A percentile compares a stretch with the other conserved stretches of the same genome.
Conservation (phyloP, 495 filamentous ascomycete genomes). For the Hyaloscypha variabilis region DNA sequence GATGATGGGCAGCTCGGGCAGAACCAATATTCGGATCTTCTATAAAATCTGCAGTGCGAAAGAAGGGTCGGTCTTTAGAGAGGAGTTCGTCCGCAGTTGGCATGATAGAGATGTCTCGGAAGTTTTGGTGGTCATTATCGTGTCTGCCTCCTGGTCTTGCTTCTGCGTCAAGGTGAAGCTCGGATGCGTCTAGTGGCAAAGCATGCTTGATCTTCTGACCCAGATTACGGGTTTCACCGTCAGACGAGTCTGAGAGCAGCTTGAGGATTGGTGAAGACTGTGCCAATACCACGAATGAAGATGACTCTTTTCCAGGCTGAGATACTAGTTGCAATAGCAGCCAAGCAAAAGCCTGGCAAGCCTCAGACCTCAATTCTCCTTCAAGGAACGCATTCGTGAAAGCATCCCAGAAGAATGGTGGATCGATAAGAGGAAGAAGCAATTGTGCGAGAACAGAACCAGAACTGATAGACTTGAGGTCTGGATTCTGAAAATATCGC, state of each 20-base stretch:
- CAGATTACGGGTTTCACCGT: not conserved
- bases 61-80: conserved; percentile 60
- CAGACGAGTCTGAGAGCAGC: conserved; percentile 11
- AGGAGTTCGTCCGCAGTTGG: conserved; percentile 73
- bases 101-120: conserved; percentile 63
- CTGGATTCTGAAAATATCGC: conserved; percentile 41
- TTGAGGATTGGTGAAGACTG: conserved; percentile 12
- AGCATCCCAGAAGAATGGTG: conserved; percentile 63
- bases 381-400: conserved; percentile 47
- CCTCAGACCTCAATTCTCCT: conserved; percentile 40
- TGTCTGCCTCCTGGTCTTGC: conserved; percentile 68
- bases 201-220: conserved; percentile 20
- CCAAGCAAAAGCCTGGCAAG: conserved; percentile 58
- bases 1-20: conserved; percentile 41
- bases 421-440: conserved; percentile 54
- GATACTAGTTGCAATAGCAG: conserved; percentile 58
- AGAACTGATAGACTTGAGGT: conserved; percentile 53
- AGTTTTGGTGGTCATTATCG: conserved; percentile 72
- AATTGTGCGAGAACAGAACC: conserved; percentile 59
- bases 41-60: conserved; percentile 49
- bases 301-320: conserved; percentile 34
- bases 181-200: conserved; percentile 5
- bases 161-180: conserved; percentile 17
- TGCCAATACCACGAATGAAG: conserved; percentile 14
- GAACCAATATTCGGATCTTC: conserved; percentile 28